Evolutionary conservation across 2,329 filamentous ascomycete genomes (phyloP).

Genomic region (Corinectria fuckeliana): DNA sequence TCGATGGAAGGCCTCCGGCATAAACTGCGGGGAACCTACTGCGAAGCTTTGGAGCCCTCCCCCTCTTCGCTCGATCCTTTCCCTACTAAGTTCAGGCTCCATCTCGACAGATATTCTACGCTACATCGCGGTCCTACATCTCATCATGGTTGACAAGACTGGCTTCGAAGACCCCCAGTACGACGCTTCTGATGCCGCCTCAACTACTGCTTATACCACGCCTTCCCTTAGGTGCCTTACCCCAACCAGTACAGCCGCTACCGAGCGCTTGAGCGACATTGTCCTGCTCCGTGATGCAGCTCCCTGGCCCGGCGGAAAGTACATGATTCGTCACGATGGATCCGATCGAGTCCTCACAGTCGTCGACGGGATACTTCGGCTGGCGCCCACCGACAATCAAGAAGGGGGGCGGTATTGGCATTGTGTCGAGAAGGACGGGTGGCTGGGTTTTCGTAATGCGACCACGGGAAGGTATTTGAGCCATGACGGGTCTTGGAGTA

Average conservation of each 20-base stretch:
- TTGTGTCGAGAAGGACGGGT: neutral
- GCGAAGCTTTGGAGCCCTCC: no score
- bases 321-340: neutral
- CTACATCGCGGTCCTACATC: no score
- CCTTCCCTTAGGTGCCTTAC: no score
- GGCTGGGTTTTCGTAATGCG: neutral
- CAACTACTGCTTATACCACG: neutral
- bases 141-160: neutral
- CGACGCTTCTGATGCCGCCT: neutral
- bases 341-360: neutral
- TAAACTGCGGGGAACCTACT: no score
- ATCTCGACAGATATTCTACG: no score
- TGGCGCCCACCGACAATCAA: neutral
- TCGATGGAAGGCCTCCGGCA: no score
- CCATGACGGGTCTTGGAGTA: neutral
- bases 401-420: neutral
- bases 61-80: no score
- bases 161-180: neutral
- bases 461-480: neutral
- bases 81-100: no score
- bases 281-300: neutral
- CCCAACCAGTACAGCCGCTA: neutral
- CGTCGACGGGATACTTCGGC: neutral
- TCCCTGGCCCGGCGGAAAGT: neutral
- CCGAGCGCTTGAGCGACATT: neutral